Conservation (phyloP, 1,284 basidiomycete genomes). For the Leccinum subrobustum region DNA sequence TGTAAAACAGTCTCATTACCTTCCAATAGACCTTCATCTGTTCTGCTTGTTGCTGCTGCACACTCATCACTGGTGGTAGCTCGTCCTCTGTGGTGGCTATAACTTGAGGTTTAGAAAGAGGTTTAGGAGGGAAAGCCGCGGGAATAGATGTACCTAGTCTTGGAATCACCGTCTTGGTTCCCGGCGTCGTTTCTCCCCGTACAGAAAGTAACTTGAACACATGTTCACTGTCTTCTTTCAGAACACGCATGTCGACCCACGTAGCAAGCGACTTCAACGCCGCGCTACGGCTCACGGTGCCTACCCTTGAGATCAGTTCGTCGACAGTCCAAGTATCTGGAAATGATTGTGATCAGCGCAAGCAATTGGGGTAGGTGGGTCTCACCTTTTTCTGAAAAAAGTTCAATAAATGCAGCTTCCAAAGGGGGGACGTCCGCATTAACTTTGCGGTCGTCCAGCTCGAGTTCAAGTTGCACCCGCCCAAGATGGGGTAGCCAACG, state of each 20-base stretch:
- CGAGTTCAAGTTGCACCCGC: constrained; percentile 73
- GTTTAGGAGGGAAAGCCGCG: neutral
- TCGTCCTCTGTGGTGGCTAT: constrained; percentile 41
- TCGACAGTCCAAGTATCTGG: constrained; percentile 69
- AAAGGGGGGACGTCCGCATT: constrained; percentile 80
- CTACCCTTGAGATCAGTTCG: constrained; percentile 61
- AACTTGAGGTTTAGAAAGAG: constrained; percentile 10
- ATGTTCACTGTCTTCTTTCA: constrained; percentile 64
- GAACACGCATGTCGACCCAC: constrained; percentile 81
- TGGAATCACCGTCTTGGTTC: constrained; percentile 20
- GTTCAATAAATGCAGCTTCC: constrained; percentile 86
- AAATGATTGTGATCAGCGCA: neutral
- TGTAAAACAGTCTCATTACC: constrained; percentile 41
- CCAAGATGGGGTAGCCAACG: constrained; percentile 87
- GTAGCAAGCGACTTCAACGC: constrained; percentile 75
- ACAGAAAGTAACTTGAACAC: constrained; percentile 64
- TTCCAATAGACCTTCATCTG: constrained; percentile 87
- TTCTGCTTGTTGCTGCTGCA: constrained; percentile 78
- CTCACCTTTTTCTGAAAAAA: constrained; percentile 72
- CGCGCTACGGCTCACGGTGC: constrained; percentile 58
- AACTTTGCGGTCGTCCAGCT: constrained; percentile 77
- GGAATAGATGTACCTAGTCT: constrained; percentile 35
- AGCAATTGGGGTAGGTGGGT: neutral
- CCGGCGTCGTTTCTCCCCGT: constrained; percentile 42
- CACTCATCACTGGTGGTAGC: constrained; percentile 48